A percentile compares a stretch with the other conserved stretches of the same genome.
phyloP scores from a whole-genome alignment of 2,329 filamentous ascomycete species.

The Beauveria scarabaeidicola region DNA sequence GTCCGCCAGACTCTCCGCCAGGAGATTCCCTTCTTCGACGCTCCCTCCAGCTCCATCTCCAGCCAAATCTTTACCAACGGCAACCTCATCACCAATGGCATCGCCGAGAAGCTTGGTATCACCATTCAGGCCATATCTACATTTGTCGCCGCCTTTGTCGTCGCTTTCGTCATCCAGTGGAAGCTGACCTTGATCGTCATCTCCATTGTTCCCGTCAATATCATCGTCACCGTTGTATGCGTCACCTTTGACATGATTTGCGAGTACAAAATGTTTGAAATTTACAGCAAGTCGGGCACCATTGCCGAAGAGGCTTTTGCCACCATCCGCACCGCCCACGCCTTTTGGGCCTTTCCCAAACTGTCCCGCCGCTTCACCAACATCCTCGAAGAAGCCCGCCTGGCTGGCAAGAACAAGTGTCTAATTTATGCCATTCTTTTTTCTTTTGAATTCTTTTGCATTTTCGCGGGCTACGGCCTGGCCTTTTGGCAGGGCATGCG shows the following conservation, averaged over 20 bases:
- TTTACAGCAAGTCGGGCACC: constrained; percentile 33
- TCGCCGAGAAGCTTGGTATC: constrained; percentile 36
- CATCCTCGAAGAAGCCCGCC: constrained; percentile 32
- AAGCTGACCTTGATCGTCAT: constrained; percentile 36
- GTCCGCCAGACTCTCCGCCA: constrained; percentile 35
- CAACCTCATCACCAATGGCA: constrained; percentile 36
- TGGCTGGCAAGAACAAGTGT: constrained; percentile 34
- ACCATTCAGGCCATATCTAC: constrained; percentile 32
- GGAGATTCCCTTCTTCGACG: constrained; percentile 48
- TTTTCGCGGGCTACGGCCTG: constrained; percentile 38
- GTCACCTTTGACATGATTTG: constrained; percentile 31
- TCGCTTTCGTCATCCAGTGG: constrained; percentile 33
- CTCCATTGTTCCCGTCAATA: constrained; percentile 35
- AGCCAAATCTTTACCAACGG: constrained; percentile 40
- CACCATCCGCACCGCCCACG: constrained; percentile 40
- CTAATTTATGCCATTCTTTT: constrained; percentile 35
- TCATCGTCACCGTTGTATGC: constrained; percentile 30
- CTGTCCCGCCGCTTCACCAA: constrained; percentile 32
- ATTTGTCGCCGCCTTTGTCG: constrained; percentile 31
- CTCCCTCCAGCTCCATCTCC: constrained; percentile 33
- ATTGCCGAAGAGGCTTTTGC: constrained; percentile 42
- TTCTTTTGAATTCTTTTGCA: constrained; percentile 37
- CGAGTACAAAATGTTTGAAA: constrained; percentile 35
- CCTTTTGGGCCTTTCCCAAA: constrained; percentile 40
- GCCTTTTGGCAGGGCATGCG: constrained; percentile 44